phyloP scores from a whole-genome alignment of 768 basidiomycete species.

The Mycena olivaceomarginata region DNA sequence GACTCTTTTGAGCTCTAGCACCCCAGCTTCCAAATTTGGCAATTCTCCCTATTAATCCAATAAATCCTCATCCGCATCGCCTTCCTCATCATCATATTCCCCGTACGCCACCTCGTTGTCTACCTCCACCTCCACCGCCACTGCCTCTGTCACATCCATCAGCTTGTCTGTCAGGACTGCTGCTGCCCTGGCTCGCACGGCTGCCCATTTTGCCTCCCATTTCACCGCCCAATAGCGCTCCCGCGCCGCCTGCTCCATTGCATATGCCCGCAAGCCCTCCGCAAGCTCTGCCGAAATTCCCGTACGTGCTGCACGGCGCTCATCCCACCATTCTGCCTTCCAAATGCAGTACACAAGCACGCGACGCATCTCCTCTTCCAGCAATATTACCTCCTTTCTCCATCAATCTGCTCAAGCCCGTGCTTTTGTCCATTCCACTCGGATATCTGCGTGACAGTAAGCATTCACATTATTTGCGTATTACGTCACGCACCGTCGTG shows the following conservation, averaged over 20 bases:
- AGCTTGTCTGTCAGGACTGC: not conserved
- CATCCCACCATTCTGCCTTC: conserved; percentile 38
- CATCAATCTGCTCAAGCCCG: conserved; percentile 47
- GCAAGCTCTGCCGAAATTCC: not conserved
- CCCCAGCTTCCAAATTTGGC: not conserved
- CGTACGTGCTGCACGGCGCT: not conserved
- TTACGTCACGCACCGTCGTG: conserved; percentile 26
- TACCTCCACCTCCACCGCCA: conserved; percentile 9
- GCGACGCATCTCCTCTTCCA: conserved; percentile 55
- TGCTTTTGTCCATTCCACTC: conserved; percentile 53
- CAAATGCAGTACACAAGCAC: conserved; percentile 40
- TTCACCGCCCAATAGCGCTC: not conserved
- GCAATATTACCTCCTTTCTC: conserved; percentile 49
- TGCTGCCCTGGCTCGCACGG: not conserved
- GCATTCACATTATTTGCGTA: not conserved
- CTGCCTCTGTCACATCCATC: conserved; percentile 1
- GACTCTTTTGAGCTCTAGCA: too few relatives aligned
- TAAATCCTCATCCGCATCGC: not conserved
- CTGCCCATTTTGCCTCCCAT: conserved; percentile 14
- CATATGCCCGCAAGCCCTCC: conserved; percentile 26
- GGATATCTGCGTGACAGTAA: conserved; percentile 24
- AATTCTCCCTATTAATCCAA: not conserved
- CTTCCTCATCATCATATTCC: conserved; percentile 2
- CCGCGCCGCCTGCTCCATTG: conserved; percentile 6
- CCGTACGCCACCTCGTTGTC: conserved; percentile 7